Percentiles rank a stretch among this genome's conserved stretches.
Evolutionary conservation across 257 asterid species (phyloP).

Genomic region (Linaria vulgaris): DNA sequence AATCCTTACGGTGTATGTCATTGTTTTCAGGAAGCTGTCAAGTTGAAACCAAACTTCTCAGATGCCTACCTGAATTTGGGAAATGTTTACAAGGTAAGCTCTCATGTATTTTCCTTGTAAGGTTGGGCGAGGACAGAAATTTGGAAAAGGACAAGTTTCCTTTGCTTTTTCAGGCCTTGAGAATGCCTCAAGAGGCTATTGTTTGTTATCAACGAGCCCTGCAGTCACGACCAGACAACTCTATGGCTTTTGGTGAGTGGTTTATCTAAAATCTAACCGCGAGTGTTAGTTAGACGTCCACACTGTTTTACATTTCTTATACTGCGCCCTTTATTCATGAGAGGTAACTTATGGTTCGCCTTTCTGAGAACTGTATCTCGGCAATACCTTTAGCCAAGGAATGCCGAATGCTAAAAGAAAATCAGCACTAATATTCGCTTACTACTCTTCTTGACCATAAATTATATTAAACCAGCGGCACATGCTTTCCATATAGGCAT

Average conservation of each 20-base stretch:
- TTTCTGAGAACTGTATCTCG: too few relatives aligned
- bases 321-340: too few relatives aligned
- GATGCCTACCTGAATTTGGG: constrained; percentile 96
- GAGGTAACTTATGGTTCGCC: too few relatives aligned
- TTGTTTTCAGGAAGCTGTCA: constrained; percentile 84
- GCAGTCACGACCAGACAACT: constrained; percentile 87
- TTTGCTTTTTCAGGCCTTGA: constrained; percentile 80
- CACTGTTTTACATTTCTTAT: too few relatives aligned
- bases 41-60: constrained; percentile 87
- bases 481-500: too few relatives aligned
- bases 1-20: constrained; percentile 24
- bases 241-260: constrained; percentile 91
- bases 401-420: too few relatives aligned
- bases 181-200: constrained; percentile 93
- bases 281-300: too few relatives aligned
- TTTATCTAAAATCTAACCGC: too few relatives aligned
- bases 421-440: too few relatives aligned
- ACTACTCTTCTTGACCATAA: too few relatives aligned
- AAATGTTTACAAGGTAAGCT: constrained; percentile 93
- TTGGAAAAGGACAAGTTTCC: constrained; percentile 56
- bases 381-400: too few relatives aligned
- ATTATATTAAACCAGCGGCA: too few relatives aligned
- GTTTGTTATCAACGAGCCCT: constrained; percentile 86
- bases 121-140: constrained; percentile 46
- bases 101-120: constrained; percentile 42